Conservation (phyloP, 2,329 filamentous ascomycete species). For the Aphanocladium album region DNA sequence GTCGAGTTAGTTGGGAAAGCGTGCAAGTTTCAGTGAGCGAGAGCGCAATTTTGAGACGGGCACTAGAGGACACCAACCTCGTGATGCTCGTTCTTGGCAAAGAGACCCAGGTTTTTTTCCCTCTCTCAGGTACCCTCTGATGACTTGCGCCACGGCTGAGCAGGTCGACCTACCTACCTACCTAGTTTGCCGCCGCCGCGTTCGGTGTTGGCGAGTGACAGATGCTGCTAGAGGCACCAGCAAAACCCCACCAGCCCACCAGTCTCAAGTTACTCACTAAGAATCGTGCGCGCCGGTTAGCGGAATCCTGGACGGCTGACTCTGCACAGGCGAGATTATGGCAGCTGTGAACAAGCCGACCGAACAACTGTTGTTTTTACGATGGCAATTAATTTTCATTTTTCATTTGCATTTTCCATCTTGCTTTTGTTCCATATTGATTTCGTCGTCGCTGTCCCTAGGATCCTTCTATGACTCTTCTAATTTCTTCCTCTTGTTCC, state of each 20-base stretch:
- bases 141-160: background rate
- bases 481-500: too few relatives aligned
- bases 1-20: background rate
- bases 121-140: background rate
- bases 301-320: background rate
- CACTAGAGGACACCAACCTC: background rate
- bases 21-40: background rate
- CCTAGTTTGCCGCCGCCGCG: background rate
- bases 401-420: too few relatives aligned
- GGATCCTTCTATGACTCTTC: too few relatives aligned
- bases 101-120: background rate
- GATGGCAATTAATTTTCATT: too few relatives aligned
- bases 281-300: background rate
- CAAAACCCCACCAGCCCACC: background rate
- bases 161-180: too few relatives aligned
- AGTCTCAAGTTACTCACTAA: background rate
- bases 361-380: too few relatives aligned
- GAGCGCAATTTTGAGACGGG: background rate
- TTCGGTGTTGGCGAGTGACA: background rate
- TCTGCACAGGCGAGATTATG: too few relatives aligned
- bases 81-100: background rate
- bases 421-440: too few relatives aligned
- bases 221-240: background rate
- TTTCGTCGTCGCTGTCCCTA: too few relatives aligned
- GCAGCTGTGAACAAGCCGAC: too few relatives aligned